Conservation (phyloP, 2,329 filamentous ascomycete species). For the Alternaria sp. region DNA sequence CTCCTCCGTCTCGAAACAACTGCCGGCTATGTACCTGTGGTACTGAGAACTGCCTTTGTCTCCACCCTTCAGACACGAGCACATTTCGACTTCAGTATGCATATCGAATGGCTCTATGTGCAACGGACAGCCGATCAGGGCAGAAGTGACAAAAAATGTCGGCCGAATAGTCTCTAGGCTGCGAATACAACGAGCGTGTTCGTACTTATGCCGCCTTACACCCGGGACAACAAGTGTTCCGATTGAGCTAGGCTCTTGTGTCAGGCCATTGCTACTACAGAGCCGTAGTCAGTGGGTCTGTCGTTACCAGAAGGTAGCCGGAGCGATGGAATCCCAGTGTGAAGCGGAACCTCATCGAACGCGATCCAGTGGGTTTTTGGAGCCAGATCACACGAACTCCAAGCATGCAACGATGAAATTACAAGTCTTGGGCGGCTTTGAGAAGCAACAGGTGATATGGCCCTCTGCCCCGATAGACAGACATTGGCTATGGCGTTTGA, state of each 20-base stretch:
- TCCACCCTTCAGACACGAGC: background rate
- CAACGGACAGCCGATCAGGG: no score
- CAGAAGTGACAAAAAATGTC: background rate
- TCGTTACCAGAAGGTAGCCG: background rate
- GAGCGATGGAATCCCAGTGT: background rate
- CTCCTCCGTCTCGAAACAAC: background rate
- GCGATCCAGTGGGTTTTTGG: background rate
- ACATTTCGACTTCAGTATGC: background rate
- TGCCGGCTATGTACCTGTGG: background rate
- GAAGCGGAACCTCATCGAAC: background rate
- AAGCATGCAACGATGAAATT: background rate
- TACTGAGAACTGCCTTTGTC: background rate
- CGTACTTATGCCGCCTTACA: background rate
- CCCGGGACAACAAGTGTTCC: background rate
- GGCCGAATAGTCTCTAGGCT: background rate
- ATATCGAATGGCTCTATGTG: background rate
- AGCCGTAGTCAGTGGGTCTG: background rate
- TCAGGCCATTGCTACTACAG: background rate
- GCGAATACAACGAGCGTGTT: background rate
- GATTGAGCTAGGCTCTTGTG: background rate
- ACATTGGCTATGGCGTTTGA: background rate
- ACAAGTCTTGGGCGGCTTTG: background rate
- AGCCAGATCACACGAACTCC: background rate
- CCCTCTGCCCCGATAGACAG: background rate
- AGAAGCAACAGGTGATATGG: background rate